Evolutionary conservation across 768 basidiomycete species (phyloP), one percentile per base, ranked within the genome.

Genomic region (Boletus rufocinnamomeus): DNA sequence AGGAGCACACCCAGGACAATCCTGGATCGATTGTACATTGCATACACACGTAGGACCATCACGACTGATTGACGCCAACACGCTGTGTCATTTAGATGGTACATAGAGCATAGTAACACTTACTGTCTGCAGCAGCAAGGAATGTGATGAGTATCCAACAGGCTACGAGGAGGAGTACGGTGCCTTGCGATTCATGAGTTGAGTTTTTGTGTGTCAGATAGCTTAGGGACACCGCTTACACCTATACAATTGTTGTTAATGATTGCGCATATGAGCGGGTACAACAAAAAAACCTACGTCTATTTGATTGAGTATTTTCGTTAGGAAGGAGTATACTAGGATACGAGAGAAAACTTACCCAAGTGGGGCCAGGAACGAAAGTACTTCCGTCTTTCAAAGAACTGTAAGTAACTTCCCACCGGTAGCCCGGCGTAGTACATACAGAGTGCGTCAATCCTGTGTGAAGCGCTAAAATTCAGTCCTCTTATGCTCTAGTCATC

Each of bases 11-110:
- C 48, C 11, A 68, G 49, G 27, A 68, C 28, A 17, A 47, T 28
- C 56, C 21, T 64, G 19, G 68, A 67, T 41, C 41, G 54, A 17
- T 41, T 25, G 43, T 69, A 69, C 54, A 70, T 57, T 23, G 68
- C 66, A 37, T 70, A 70, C 11, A 70, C 58, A 0, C 68, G 63
- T 6, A 69, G 35, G 51, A 69, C 61, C 68, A 69, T 69, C 38
- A 63, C 45, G 11, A 68, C 68, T 69, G 37, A n/a, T 50, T 4
- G 34, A 8, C 6, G 13, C 19, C 6, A 19, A 21, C 6, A 34
- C 4, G 13, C 7, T 14, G 23, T 16, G 6, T 46, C 27, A 49
- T 23, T 5, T 2, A n/a, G 14, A 9, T 40, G 19, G n/a, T 2
- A 32, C 10, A 21, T 6, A 27, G 23, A n/a, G 3, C 13, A 56